Evolutionary conservation across 495 filamentous ascomycete species (phyloP), one percentile per base, ranked within the genome.

Genomic region (Tuber calosporum): DNA sequence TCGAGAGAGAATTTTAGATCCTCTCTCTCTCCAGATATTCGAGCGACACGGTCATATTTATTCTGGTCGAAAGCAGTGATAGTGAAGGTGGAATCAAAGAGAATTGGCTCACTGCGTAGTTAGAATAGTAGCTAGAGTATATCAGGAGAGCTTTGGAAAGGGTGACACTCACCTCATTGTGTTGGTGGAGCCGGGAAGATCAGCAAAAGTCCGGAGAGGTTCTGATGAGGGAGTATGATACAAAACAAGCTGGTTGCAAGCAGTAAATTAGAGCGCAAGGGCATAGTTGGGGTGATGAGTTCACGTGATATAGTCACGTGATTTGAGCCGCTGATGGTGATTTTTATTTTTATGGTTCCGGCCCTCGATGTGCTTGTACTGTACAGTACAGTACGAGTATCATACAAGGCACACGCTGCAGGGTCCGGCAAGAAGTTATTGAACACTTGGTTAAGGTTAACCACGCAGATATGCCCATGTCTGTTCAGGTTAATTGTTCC

Each of bases 1-100:
- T 99, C 95, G 75, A 99, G 90, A 2, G 87, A 89, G 84, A 99
- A 90, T 68, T 86, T 87, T 42, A 90, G 91, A 84, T 94, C 90
- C 71, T 87, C 86, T 34, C 89, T 93, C 41, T 85, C 89, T 79
- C 88, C 92, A 62, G 83, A 86, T 79, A 97, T 85, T 77, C 95
- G 94, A 66, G 90, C 89, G 53, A 97, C 94, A 70, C 94, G 93
- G 85, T 98, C 95, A 84, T 99, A 99, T 84, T 97, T 97, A 75
- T 89, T 85, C 69, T 88, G 84, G 86, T 94, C 90, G 83, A 93
- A 82, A 66, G 83, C 81, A 71, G 90, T 93, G 81, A 99, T 87
- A 71, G 85, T 89, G 89, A 99, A 97, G 82, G 88, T 89, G 73
- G 96, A 93, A 82, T 97, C 93, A 86, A 94, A 97, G 83, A 97